A percentile compares a stretch with the other conserved stretches of the same genome.
These are phyloP conservation scores for Sindora glabra DNA, from an alignment of 306 rosid genomes.

Conservation along the genomic window DNA sequence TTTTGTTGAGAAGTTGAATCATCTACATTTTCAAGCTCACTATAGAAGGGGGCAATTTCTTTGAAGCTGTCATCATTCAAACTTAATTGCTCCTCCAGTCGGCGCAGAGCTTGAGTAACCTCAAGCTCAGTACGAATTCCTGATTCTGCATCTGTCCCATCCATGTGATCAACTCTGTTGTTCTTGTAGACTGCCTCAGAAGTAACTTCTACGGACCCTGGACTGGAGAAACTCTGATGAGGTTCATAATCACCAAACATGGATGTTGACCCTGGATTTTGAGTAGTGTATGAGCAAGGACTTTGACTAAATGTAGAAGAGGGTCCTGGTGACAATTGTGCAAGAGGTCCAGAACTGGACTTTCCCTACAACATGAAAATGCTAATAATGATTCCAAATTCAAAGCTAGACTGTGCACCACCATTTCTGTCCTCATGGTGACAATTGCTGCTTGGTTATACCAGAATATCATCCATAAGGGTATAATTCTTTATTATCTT, in stretches of 20 bases:
- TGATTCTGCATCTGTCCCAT: slow-evolving; percentile 36
- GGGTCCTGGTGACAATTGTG: slow-evolving; percentile 43
- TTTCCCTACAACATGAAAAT: slow-evolving; percentile 57
- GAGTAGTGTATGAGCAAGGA: slow-evolving; percentile 30
- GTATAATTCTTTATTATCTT: too few species aligned
- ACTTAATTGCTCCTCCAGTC: slow-evolving; percentile 71
- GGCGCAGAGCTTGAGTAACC: slow-evolving; percentile 61
- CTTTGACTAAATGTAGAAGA: slow-evolving; percentile 40
- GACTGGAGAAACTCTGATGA: too few species aligned
- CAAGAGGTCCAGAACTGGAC: slow-evolving; percentile 32
- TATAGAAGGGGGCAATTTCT: slow-evolving; percentile 25
- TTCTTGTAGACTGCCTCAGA: slow-evolving; percentile 34
- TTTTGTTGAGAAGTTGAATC: slow-evolving; percentile 29
- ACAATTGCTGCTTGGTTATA: too few species aligned
- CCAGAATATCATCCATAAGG: too few species aligned
- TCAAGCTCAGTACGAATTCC: slow-evolving; percentile 29
- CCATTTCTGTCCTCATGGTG: slow-evolving; percentile 10
- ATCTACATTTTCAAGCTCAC: slow-evolving; percentile 22
- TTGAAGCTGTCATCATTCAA: slow-evolving; percentile 45
- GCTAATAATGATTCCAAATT: slow-evolving; percentile 1
- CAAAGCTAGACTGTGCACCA: not conserved
- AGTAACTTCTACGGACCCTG: too few species aligned
- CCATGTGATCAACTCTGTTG: slow-evolving; percentile 29
- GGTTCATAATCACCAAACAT: slow-evolving; percentile 38
- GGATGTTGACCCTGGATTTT: slow-evolving; percentile 38